Base-by-base conservation (phyloP, 1,284 basidiomycete species). In the Malassezia furfur region DNA sequence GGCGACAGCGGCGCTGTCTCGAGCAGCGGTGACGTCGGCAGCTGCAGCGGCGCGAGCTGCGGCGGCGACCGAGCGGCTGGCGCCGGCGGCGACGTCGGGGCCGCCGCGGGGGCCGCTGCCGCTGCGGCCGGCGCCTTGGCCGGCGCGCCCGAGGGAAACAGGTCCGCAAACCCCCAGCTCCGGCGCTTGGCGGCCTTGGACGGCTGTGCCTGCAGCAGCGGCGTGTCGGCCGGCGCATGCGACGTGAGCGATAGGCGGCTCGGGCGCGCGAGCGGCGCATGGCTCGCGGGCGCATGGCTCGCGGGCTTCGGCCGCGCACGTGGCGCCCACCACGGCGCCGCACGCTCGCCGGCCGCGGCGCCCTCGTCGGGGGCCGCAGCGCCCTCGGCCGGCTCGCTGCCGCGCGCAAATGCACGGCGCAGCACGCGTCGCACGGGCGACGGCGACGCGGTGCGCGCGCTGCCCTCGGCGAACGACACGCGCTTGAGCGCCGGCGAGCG, bases 391-490 rank as follows among this genome's bases (percentile, higher is more conserved):
- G 25, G 25, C 25, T 28, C 25, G 25, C 4, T 7, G 36, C 4
- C 25, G 36, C n/a, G n/a, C 36, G 15, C 36, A 8, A 19, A 38
- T 8, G 17, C 15, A 19, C 10, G 36, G 15, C 36, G 36, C 32
- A 34, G 32, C 32, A 12, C 11, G 37, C 37, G 15, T 2, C 40
- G 19, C 40, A 25, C 9, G 30, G 14, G 41, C 5, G 30, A 14
- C 30, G 45, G 31, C 19, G 45, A n/a, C 8, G 31, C 6, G 10
- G n/a, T 21, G 17, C 11, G 17, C 19, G 15, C 15, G 5, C 8
- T n/a, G 11, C 12, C 17, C 17, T 32, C 36, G 5, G 21, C 55
- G 35, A 57, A 57, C 22, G 55, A 57, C 15, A 57, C 55, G 17
- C 35, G 50, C 30, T 57, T 57, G 28, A 19, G 8, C 14, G 28